phyloP scores from a whole-genome alignment of 345 rosid genomes.

The Rhodamnia rubescens region DNA sequence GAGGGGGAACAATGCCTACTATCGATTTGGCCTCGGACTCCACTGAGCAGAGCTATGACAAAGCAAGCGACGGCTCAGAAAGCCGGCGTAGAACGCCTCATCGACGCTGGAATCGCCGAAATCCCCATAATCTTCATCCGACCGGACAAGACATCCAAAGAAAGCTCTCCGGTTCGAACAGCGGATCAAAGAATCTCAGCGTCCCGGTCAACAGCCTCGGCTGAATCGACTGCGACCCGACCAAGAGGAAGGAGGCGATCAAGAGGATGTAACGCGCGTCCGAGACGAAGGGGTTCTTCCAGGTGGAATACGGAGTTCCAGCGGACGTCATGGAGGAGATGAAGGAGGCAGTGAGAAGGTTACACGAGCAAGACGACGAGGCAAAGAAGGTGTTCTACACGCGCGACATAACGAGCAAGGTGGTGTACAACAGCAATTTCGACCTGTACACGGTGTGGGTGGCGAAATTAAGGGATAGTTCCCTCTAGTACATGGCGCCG shows the following conservation, averaged over 20 bases:
- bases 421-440: slow-evolving; percentile 25
- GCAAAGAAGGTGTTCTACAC: slow-evolving; percentile 7
- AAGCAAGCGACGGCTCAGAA: slow-evolving; percentile 1
- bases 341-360: slow-evolving; percentile 7
- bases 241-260: not conserved
- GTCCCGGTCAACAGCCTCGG: slow-evolving; percentile 18
- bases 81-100: slow-evolving; percentile 8
- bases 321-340: slow-evolving; percentile 1
- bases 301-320: slow-evolving; percentile 21
- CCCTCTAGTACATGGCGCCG: too few relatives aligned
- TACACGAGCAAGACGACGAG: slow-evolving; percentile 16
- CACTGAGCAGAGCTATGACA: not conserved
- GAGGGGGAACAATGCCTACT: not conserved
- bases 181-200: not conserved
- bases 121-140: slow-evolving; percentile 5
- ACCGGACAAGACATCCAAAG: not conserved
- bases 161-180: not conserved
- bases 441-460: slow-evolving; percentile 23
- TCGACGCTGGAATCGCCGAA: not conserved
- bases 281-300: slow-evolving; percentile 16
- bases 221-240: not conserved
- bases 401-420: slow-evolving; percentile 2
- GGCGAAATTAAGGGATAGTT: slow-evolving; percentile 35
- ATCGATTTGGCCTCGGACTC: not conserved
- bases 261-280: slow-evolving; percentile 7